Percentiles rank a stretch among this genome's conserved stretches.
These are phyloP conservation scores for Boletus subparvulus DNA, from an alignment of 768 basidiomycete genomes.

Conservation along the genomic window DNA sequence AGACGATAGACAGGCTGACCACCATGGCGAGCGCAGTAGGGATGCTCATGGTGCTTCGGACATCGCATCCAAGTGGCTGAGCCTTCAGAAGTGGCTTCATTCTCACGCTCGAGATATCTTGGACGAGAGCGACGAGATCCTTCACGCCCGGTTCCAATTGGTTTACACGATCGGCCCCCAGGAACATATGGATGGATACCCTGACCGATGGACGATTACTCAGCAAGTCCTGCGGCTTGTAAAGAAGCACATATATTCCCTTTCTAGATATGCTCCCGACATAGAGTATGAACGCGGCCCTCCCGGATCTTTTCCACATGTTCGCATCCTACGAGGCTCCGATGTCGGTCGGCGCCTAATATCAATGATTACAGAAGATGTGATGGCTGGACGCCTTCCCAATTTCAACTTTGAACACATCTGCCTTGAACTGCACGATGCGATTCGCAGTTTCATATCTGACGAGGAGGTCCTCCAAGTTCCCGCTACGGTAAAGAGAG, in stretches of 20 bases:
- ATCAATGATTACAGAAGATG: not conserved
- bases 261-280: not conserved
- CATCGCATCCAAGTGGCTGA: constrained; percentile 11
- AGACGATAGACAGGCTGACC: too few relatives aligned
- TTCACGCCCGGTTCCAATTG: constrained; percentile 20
- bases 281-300: not conserved
- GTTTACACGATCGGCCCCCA: constrained; percentile 28
- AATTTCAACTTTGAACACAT: constrained; percentile 8
- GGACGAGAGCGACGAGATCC: constrained; percentile 23
- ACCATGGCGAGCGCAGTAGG: not conserved
- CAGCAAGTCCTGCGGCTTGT: constrained; percentile 29
- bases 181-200: constrained; percentile 22
- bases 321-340: not conserved
- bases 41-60: not conserved
- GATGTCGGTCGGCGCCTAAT: not conserved
- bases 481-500: not conserved
- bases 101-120: constrained; percentile 14
- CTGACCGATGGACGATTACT: constrained; percentile 28
- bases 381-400: constrained; percentile 11
- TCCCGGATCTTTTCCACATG: constrained; percentile 8
- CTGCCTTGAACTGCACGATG: not conserved
- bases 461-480: not conserved
- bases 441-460: constrained; percentile 16
- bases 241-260: not conserved
- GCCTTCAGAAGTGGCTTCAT: constrained; percentile 14